Conservation (phyloP, 371 early-diverging fungal genomes). For the Chytridium lagenaria region DNA sequence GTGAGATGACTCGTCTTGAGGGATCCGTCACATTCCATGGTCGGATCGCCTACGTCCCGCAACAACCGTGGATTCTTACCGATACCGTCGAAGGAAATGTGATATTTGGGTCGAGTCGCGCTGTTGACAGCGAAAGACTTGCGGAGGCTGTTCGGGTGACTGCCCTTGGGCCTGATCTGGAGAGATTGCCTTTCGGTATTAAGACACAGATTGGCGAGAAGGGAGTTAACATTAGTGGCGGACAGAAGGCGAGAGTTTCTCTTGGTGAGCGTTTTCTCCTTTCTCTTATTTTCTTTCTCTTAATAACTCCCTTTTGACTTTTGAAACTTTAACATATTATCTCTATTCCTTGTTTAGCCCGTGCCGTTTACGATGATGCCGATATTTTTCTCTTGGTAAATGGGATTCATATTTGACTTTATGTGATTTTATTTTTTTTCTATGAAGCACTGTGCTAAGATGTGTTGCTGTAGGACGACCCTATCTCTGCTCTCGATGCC, state of each 20-base stretch:
- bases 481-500: constrained; percentile 70
- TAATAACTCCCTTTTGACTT: no score
- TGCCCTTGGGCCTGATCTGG: constrained; percentile 46
- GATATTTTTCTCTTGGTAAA: constrained; percentile 69
- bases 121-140: constrained; percentile 15
- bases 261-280: not conserved
- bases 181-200: constrained; percentile 46
- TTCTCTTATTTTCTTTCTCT: not conserved
- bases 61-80: constrained; percentile 57
- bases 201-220: constrained; percentile 54
- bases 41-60: constrained; percentile 50
- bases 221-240: constrained; percentile 44
- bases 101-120: constrained; percentile 30
- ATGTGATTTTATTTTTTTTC: no score
- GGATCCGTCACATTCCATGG: constrained; percentile 3
- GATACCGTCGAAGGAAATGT: constrained; percentile 59
- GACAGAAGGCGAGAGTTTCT: constrained; percentile 23
- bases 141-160: constrained; percentile 25
- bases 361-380: constrained; percentile 75
- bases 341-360: constrained; percentile 23
- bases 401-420: no score
- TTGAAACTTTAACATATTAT: no score
- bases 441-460: no score
- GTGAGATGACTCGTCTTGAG: constrained; percentile 41
- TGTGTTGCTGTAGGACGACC: constrained; percentile 72